phyloP scores from a whole-genome alignment of 257 asterid species.

The Galeopsis tetrahit region DNA sequence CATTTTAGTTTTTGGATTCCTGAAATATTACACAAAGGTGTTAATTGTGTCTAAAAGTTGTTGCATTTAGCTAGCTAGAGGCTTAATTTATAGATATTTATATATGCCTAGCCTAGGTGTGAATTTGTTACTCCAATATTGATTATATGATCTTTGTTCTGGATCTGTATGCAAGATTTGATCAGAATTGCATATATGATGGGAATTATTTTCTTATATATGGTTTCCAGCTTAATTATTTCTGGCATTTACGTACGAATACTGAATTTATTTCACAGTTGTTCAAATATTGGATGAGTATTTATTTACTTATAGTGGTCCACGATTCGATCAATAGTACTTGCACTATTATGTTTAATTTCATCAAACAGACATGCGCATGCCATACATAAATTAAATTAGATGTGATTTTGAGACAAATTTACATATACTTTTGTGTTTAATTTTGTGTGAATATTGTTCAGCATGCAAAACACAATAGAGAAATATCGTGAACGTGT shows the following conservation, averaged over 20 bases:
- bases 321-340: neutral
- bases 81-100: too few relatives aligned
- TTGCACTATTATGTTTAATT: too few relatives aligned
- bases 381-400: too few relatives aligned
- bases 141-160: neutral
- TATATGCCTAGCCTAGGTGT: neutral
- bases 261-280: neutral
- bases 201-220: too few relatives aligned
- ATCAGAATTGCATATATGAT: neutral
- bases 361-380: too few relatives aligned
- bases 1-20: neutral
- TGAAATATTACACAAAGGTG: neutral
- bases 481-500: slow-evolving; percentile 51
- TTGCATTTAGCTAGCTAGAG: neutral
- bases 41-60: neutral
- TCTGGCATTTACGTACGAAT: too few relatives aligned
- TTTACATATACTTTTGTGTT: neutral
- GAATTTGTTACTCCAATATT: neutral
- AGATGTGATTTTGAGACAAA: neutral
- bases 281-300: neutral
- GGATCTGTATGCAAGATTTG: neutral
- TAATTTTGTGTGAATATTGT: slow-evolving; percentile 1
- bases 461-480: slow-evolving; percentile 58
- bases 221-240: too few relatives aligned
- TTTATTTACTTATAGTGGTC: neutral